Percentiles rank a stretch among this genome's conserved stretches.
Conservation (phyloP, 1,284 basidiomycete species). For the Peniophora sp. region DNA sequence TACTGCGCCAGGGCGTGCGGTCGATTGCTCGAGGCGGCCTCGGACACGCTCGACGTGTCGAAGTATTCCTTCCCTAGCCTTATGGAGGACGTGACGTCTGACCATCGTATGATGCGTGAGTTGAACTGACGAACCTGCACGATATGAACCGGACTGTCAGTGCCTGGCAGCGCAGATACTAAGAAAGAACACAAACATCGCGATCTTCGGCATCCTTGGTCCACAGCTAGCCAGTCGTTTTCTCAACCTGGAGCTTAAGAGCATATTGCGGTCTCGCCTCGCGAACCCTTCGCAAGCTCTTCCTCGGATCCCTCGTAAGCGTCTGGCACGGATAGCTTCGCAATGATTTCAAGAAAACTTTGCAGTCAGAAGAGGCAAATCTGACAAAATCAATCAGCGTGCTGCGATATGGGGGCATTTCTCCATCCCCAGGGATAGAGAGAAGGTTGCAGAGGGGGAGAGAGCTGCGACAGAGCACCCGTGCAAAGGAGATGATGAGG, state of each 20-base stretch:
- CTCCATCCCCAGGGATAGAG: no score
- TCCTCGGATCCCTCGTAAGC: constrained; percentile 77
- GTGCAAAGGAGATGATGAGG: no score
- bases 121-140: constrained; percentile 75
- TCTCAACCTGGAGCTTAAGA: constrained; percentile 82
- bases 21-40: constrained; percentile 55
- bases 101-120: constrained; percentile 84
- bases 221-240: constrained; percentile 90
- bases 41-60: constrained; percentile 73
- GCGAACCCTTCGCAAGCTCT: constrained; percentile 45
- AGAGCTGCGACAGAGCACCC: no score
- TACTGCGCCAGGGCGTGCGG: constrained; percentile 74
- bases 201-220: constrained; percentile 59
- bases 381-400: no score
- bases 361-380: constrained; percentile 80
- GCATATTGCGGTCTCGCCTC: constrained; percentile 61
- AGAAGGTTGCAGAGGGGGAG: no score
- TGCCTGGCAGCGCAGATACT: background rate
- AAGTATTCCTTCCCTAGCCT: constrained; percentile 87
- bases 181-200: constrained; percentile 44
- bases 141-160: constrained; percentile 4
- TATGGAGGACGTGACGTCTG: constrained; percentile 82
- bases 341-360: constrained; percentile 76
- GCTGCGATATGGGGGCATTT: no score
- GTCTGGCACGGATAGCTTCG: constrained; percentile 75